phyloP scores from a whole-genome alignment of 2,329 filamentous ascomycete genomes.

The Rachicladosporium sp. region DNA sequence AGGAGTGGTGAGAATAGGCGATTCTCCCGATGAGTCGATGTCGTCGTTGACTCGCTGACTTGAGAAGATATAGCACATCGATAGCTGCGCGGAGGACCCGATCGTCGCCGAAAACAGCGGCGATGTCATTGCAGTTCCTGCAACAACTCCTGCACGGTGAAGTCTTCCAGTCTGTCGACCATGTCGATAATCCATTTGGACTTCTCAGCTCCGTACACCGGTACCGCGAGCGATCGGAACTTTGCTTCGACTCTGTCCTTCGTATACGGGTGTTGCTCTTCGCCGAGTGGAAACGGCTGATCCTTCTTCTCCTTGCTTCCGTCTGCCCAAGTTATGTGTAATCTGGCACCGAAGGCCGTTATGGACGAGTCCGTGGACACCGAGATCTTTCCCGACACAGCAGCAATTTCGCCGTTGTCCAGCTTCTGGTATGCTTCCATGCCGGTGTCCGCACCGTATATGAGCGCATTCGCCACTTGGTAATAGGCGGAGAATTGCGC shows the following conservation, averaged over 20 bases:
- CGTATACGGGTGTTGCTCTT: constrained; percentile 18
- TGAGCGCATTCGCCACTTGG: constrained; percentile 19
- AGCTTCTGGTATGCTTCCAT: constrained; percentile 18
- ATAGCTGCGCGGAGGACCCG: too few relatives aligned
- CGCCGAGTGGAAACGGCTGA: constrained; percentile 17
- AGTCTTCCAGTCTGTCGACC: constrained; percentile 14
- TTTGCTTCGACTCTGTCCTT: constrained; percentile 19
- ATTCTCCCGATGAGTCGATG: too few relatives aligned
- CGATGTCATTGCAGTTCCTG: constrained; percentile 7
- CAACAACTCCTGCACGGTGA: constrained; percentile 10
- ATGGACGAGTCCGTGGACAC: constrained; percentile 13
- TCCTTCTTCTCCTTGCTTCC: constrained; percentile 10
- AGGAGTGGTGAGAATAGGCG: too few relatives aligned
- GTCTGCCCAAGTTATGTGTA: constrained; percentile 14
- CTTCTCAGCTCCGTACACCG: constrained; percentile 12
- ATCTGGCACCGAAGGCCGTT: constrained; percentile 12
- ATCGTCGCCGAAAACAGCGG: too few relatives aligned
- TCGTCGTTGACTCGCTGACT: too few relatives aligned
- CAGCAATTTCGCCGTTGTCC: constrained; percentile 11
- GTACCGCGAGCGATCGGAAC: constrained; percentile 14
- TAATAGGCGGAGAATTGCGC: constrained; percentile 39
- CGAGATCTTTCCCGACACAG: constrained; percentile 14
- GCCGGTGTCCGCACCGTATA: constrained; percentile 18
- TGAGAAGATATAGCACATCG: too few relatives aligned
- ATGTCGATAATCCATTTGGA: constrained; percentile 12